Base-by-base conservation (phyloP, 257 asterid genomes). In the Hygrophila difformis region DNA sequence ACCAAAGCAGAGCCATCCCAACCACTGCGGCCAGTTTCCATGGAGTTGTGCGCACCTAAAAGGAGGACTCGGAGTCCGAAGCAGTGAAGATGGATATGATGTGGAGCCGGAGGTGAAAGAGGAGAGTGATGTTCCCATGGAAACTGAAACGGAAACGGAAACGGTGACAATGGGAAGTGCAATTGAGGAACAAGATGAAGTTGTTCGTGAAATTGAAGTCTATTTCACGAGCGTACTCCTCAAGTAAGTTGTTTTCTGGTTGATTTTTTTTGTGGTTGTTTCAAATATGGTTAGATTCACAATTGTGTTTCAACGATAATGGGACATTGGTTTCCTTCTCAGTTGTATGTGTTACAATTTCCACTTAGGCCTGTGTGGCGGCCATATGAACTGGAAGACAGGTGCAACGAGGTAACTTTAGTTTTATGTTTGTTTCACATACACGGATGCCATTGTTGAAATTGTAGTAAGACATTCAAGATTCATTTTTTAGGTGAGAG, bases 361-460 rank as follows among this genome's bases (percentile, higher is more conserved):
- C 94, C 93, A 3, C 62, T 79, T n/a, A 77, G 96, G 63, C 87
- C 84, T 1, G 2, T 43, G 56, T 88, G 96, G 95, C 69, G 97
- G 35, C 96, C 97, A 0, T 88, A 88, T 66, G 97, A 72, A 17
- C 48, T 84, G 66, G 91, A 79, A 0, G 91, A 73, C 2, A 66
- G 70, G 53, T 77, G 94, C 57, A 43, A 77, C 39, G 87, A 73
- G 81, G 96, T 85, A 55, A n/a, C n/a, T n/a, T n/a, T n/a, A n/a
- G n/a, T n/a, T n/a, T n/a, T n/a, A n/a, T n/a, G n/a, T n/a, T n/a
- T n/a, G 29, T 50, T 43, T 56, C 8, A n/a, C 26, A 26, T 57
- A 48, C 4, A 5, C 0, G 8, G 8, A 8, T 26, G 31, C 31
- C 8, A 26, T 3, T 26, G 31, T 5, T 8, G 4, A 26, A 26